Conservation (phyloP, 2,329 filamentous ascomycete genomes). For the Clathrospora elynae region DNA sequence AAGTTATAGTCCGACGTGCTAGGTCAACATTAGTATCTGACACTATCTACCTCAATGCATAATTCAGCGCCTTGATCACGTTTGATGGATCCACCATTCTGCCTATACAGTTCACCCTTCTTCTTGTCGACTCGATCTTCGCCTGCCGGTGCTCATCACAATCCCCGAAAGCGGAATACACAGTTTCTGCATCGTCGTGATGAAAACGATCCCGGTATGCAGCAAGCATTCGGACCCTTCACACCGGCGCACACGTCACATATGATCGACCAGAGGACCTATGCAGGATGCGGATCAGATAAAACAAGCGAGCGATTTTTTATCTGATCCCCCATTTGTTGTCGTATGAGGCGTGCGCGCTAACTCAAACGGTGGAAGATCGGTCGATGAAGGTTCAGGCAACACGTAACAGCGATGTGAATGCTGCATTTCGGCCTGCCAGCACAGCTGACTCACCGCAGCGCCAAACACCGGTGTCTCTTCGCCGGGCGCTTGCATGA, state of each 20-base stretch:
- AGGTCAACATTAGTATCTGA: too few relatives aligned
- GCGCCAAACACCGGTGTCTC: background rate
- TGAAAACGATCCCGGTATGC: background rate
- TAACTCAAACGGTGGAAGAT: too few relatives aligned
- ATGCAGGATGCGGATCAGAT: conserved; percentile 44
- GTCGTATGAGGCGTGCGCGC: conserved; percentile 11
- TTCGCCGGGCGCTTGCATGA: conserved; percentile 8
- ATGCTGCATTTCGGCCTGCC: too few relatives aligned
- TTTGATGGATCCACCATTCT: too few relatives aligned
- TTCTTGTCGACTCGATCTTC: background rate
- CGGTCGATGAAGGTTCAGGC: conserved; percentile 9
- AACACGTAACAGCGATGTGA: conserved; percentile 27
- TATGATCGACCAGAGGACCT: background rate
- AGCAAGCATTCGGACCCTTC: background rate
- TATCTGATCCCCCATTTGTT: conserved; percentile 21
- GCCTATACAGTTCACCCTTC: background rate
- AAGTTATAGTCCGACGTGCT: conserved; percentile 31
- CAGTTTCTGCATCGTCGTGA: conserved; percentile 3
- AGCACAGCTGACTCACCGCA: background rate
- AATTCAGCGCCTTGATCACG: background rate
- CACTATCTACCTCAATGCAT: too few relatives aligned
- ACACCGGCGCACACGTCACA: conserved; percentile 16
- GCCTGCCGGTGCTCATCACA: background rate
- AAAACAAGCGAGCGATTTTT: conserved; percentile 32
- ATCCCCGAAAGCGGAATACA: conserved; percentile 4